Percentiles rank a stretch among this genome's conserved stretches.
phyloP scores from a whole-genome alignment of 305 asterid genomes.

The Fraxinus baroniana region DNA sequence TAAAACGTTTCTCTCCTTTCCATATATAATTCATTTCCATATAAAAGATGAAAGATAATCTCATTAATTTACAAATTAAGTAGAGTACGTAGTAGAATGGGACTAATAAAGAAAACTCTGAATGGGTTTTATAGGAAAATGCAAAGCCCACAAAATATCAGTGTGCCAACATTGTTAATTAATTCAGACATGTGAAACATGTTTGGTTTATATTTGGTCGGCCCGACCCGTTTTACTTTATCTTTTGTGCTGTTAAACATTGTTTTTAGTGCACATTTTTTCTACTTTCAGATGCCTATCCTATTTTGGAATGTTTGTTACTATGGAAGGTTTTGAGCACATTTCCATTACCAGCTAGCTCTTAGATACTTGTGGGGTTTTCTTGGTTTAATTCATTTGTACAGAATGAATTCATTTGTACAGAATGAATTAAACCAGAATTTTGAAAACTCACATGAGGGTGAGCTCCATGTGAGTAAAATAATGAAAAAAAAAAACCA shows the following conservation, averaged over 20 bases:
- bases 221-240: background rate
- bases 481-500: no score
- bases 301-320: background rate
- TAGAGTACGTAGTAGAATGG: background rate
- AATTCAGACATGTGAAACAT: background rate
- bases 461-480: no score
- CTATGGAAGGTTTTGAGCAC: background rate
- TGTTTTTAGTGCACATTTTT: background rate
- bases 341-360: background rate
- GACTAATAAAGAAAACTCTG: background rate
- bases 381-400: no score
- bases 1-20: background rate
- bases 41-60: background rate
- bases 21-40: background rate
- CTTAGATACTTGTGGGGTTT: background rate
- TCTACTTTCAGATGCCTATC: background rate
- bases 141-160: background rate
- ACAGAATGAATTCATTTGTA: no score
- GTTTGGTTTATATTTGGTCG: background rate
- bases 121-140: background rate
- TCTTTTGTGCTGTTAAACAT: background rate
- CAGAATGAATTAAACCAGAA: no score
- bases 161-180: background rate
- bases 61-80: background rate
- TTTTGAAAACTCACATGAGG: no score